These are phyloP conservation scores for Handroanthus guayacan DNA, from an alignment of 257 asterid species.

Conservation along the genomic window DNA sequence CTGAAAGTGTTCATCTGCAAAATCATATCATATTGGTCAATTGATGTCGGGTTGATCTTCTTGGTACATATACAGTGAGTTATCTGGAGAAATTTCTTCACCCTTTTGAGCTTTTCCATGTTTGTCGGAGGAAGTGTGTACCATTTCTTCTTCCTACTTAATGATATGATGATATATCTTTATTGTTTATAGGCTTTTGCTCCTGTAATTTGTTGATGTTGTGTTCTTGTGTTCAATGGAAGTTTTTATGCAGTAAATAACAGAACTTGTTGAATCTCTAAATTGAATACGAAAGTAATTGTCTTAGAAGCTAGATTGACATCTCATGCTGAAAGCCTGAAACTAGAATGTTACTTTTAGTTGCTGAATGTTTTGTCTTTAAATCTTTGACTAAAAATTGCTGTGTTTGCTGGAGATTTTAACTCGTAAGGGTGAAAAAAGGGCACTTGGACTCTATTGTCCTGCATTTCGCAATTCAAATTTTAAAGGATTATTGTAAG, in stretches of 20 bases:
- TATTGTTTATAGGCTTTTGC: neutral
- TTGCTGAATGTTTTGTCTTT: no score
- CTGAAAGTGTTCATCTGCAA: neutral
- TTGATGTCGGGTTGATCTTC: neutral
- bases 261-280: neutral
- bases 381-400: no score
- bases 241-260: neutral
- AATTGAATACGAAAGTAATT: neutral
- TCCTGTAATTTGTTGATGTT: neutral
- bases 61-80: neutral
- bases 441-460: no score
- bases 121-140: neutral
- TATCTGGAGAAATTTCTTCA: neutral
- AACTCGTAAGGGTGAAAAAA: no score
- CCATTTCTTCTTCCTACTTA: neutral
- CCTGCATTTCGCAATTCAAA: no score
- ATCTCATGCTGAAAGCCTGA: neutral
- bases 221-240: no score
- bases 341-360: no score
- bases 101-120: conserved; percentile 6
- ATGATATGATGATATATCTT: no score
- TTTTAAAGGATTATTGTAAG: no score
- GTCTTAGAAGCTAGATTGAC: neutral
- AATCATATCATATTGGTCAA: neutral
- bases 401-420: no score